A percentile compares a stretch with the other conserved stretches of the same genome.
phyloP scores from a whole-genome alignment of 306 rosid species.

The Citrullus colocynthis region DNA sequence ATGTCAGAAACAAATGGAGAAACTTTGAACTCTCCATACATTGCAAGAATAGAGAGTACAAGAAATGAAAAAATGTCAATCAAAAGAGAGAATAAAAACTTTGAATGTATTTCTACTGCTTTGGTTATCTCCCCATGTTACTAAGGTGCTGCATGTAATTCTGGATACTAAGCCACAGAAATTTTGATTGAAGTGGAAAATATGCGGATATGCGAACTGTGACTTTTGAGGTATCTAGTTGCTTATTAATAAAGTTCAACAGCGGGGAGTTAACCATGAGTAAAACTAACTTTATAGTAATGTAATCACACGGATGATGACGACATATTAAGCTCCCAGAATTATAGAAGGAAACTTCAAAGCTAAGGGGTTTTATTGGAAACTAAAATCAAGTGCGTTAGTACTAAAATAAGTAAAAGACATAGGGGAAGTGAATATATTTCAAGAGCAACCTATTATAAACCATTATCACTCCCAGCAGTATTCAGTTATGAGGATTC shows the following conservation, averaged over 20 bases:
- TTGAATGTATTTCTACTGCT: neutral
- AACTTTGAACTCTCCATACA: neutral
- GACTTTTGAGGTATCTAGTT: neutral
- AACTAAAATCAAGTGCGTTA: neutral
- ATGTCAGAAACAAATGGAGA: neutral
- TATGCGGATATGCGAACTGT: neutral
- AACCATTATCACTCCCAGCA: neutral
- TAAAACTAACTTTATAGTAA: neutral
- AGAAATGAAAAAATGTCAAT: neutral
- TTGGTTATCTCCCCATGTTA: neutral
- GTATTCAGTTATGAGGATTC: neutral
- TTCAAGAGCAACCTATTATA: neutral
- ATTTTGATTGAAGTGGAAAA: neutral
- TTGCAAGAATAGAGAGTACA: neutral
- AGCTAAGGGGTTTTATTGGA: neutral
- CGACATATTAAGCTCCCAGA: neutral
- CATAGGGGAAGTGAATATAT: neutral
- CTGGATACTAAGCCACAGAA: neutral
- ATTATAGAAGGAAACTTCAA: neutral
- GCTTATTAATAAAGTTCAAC: neutral
- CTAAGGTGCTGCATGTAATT: neutral
- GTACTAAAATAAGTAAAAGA: neutral
- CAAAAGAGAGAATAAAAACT: neutral
- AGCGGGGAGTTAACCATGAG: neutral
- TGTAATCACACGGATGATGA: neutral